Conservation (phyloP, 2,329 filamentous ascomycete genomes). For the Epichloe sylvatica region DNA sequence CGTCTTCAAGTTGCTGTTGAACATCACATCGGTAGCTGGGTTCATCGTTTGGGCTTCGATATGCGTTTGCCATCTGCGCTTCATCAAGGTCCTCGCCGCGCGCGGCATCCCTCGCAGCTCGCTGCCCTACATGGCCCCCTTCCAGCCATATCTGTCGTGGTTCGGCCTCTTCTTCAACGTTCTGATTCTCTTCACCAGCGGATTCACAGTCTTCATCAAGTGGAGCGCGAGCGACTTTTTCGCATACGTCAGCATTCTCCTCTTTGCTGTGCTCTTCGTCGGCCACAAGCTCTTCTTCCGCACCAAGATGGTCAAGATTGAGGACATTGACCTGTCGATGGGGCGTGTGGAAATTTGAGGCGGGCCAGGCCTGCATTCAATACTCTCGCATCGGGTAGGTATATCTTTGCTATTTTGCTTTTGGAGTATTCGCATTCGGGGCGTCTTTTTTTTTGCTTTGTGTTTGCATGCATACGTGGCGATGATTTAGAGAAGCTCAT, state of each 20-base stretch:
- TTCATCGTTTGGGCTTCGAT: slow-evolving; percentile 61
- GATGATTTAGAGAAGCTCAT: neutral
- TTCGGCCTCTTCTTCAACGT: slow-evolving; percentile 53
- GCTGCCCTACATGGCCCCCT: slow-evolving; percentile 46
- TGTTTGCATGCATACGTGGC: slow-evolving; percentile 2
- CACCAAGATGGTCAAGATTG: slow-evolving; percentile 23
- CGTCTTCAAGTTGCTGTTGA: slow-evolving; percentile 61
- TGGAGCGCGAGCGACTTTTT: slow-evolving; percentile 51
- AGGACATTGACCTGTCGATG: slow-evolving; percentile 21
- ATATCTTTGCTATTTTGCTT: too few species aligned
- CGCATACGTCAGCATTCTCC: slow-evolving; percentile 48
- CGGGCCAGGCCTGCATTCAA: too few species aligned
- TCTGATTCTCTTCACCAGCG: slow-evolving; percentile 52
- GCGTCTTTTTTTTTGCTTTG: neutral
- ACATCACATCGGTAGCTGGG: slow-evolving; percentile 54
- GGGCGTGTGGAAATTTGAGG: slow-evolving; percentile 3
- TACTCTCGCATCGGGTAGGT: too few species aligned
- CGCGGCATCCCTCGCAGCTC: slow-evolving; percentile 42
- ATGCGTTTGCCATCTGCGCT: slow-evolving; percentile 48
- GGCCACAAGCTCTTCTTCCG: slow-evolving; percentile 43
- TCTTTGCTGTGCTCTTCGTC: slow-evolving; percentile 45
- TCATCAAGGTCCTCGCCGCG: slow-evolving; percentile 44
- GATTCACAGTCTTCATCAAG: slow-evolving; percentile 52
- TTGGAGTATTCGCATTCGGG: neutral
- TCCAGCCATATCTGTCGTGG: slow-evolving; percentile 50